These are phyloP conservation scores for Salix caprea DNA, from an alignment of 345 rosid genomes.

Conservation along the genomic window DNA sequence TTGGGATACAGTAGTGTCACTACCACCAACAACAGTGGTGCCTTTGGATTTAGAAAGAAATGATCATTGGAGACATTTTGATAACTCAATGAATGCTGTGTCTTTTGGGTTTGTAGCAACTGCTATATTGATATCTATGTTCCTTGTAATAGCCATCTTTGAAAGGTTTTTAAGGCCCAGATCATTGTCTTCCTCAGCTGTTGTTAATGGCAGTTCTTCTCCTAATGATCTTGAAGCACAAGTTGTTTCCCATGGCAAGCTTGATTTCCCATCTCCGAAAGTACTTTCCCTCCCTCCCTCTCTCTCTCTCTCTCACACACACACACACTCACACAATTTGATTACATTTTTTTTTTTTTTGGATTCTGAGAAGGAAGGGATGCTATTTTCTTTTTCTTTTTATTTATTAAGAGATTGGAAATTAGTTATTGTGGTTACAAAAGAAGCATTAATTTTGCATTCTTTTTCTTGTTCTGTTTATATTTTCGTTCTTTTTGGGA, in stretches of 20 bases:
- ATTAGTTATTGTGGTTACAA: neutral
- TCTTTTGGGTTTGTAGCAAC: conserved; percentile 34
- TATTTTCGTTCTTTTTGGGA: neutral
- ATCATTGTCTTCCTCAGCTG: neutral
- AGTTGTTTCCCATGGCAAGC: conserved; percentile 12
- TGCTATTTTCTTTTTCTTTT: neutral
- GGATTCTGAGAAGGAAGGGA: neutral
- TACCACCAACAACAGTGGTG: conserved; percentile 9
- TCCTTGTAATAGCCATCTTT: conserved; percentile 31
- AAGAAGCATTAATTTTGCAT: neutral
- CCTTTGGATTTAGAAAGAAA: conserved; percentile 15
- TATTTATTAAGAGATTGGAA: neutral
- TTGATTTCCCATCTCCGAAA: conserved; percentile 20
- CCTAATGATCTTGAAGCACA: conserved; percentile 16
- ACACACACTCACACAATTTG: neutral
- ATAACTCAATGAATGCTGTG: conserved; percentile 28
- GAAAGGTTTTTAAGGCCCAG: conserved; percentile 27
- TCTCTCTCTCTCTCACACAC: neutral
- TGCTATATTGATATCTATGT: conserved; percentile 28
- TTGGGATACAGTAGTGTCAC: conserved; percentile 16
- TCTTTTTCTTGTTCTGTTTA: neutral
- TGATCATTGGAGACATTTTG: conserved; percentile 26
- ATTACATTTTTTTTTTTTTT: neutral
- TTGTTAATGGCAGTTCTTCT: neutral
- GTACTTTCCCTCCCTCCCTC: conserved; percentile 1